Evolutionary conservation across 1,139 yeast genomes (phyloP).

Genomic region (Candida gigantensis): DNA sequence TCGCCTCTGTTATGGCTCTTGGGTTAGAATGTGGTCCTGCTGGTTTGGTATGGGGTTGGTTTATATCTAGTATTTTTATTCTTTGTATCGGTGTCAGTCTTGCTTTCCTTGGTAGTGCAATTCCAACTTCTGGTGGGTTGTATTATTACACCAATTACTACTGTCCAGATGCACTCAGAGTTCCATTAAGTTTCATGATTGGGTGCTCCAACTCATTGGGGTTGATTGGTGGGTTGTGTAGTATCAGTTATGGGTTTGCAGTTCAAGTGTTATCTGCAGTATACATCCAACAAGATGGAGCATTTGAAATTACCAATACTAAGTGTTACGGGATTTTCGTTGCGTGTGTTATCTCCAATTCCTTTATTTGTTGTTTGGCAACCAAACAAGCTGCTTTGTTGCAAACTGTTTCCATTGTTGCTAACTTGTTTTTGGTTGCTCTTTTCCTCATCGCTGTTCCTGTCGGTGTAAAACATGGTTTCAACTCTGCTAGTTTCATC

Average conservation of each 20-base stretch:
- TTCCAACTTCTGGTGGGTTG: constrained; percentile 74
- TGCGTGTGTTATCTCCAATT: constrained; percentile 29
- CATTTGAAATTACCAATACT: constrained; percentile 32
- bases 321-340: constrained; percentile 40
- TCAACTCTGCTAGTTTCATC: constrained; percentile 43
- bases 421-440: constrained; percentile 55
- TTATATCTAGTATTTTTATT: constrained; percentile 58
- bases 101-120: constrained; percentile 66
- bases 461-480: constrained; percentile 38
- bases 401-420: constrained; percentile 59
- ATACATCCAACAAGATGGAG: constrained; percentile 30
- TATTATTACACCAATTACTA: constrained; percentile 55
- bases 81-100: constrained; percentile 61
- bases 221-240: constrained; percentile 38
- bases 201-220: constrained; percentile 41
- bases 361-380: constrained; percentile 32
- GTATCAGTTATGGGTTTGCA: constrained; percentile 42
- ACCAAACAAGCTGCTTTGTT: constrained; percentile 53
- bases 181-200: constrained; percentile 47
- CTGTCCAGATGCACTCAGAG: constrained; percentile 31
- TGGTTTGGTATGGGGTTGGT: constrained; percentile 73
- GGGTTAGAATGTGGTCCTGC: constrained; percentile 46
- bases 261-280: constrained; percentile 38
- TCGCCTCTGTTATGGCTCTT: constrained; percentile 36
- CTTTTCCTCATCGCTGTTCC: constrained; percentile 71